A percentile compares a stretch with the other conserved stretches of the same genome.
phyloP scores from a whole-genome alignment of 2,329 filamentous ascomycete species.

The Exophiala aquamarina region DNA sequence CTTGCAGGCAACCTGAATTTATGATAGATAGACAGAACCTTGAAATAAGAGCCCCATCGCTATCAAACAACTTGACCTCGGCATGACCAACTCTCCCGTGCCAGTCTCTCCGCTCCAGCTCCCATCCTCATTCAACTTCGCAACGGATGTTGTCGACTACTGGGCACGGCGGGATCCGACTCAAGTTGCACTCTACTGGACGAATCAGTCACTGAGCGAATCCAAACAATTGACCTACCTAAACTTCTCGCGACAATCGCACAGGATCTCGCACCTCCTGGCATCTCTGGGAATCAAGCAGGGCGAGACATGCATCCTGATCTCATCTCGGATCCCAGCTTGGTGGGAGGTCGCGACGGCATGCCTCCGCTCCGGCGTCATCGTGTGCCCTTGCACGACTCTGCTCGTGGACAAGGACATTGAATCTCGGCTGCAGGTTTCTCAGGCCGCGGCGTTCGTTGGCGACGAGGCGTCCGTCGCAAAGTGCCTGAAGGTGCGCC shows the following conservation, averaged over 20 bases:
- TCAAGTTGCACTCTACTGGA: conserved; percentile 39
- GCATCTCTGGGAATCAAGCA: conserved; percentile 32
- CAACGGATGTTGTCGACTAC: conserved; percentile 41
- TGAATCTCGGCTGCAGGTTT: conserved; percentile 36
- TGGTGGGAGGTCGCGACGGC: conserved; percentile 45
- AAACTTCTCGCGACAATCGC: conserved; percentile 38
- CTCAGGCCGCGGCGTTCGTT: conserved; percentile 38
- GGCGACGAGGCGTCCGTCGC: conserved; percentile 37
- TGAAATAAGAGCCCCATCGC: no score
- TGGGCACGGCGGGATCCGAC: conserved; percentile 34
- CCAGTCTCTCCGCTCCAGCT: conserved; percentile 17
- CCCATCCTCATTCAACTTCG: conserved; percentile 41
- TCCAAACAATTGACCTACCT: conserved; percentile 34
- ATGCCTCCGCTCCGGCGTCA: conserved; percentile 36
- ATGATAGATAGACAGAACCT: no score
- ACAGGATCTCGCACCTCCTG: conserved; percentile 37
- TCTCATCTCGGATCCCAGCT: conserved; percentile 37
- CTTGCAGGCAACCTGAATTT: no score
- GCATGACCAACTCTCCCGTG: conserved; percentile 2
- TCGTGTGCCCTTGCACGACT: conserved; percentile 41
- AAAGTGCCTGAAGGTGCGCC: conserved; percentile 35
- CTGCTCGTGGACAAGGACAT: conserved; percentile 42
- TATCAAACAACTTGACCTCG: conserved; percentile 5
- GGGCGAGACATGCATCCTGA: conserved; percentile 39
- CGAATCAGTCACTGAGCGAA: conserved; percentile 34